Evolutionary conservation across 148 eudicot genomes (phyloP).

Genomic region (Diospyros kaki): DNA sequence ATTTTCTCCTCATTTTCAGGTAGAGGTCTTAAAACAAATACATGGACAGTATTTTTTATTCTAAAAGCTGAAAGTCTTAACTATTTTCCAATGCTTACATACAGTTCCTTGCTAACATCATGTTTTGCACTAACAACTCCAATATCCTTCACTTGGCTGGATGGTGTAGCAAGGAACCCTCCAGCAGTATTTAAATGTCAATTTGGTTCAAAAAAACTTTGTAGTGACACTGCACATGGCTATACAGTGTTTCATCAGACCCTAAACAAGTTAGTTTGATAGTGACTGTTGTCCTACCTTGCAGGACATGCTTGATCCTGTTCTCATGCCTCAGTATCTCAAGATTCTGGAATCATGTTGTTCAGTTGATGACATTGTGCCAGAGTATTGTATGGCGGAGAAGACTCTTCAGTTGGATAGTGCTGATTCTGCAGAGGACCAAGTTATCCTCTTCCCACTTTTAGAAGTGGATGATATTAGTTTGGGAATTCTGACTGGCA

Average conservation of each 20-base stretch:
- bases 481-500: slow-evolving; percentile 32
- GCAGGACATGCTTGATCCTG: slow-evolving; percentile 47
- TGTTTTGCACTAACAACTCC: no score
- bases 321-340: slow-evolving; percentile 25
- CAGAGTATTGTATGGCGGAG: slow-evolving; percentile 31
- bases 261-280: neutral
- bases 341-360: slow-evolving; percentile 44
- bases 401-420: slow-evolving; percentile 39
- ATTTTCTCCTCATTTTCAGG: no score
- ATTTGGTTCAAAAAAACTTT: no score
- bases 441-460: slow-evolving; percentile 43
- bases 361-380: slow-evolving; percentile 43
- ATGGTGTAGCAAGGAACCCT: no score
- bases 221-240: neutral
- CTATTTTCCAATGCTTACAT: no score
- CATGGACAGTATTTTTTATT: no score
- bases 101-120: no score
- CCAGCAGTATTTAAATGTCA: no score
- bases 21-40: no score
- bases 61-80: no score
- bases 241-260: neutral
- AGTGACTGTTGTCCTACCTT: slow-evolving; percentile 9
- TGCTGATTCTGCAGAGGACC: slow-evolving; percentile 27
- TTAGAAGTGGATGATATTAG: slow-evolving; percentile 69
- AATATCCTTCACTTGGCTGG: no score